Conservation (phyloP, 1,284 basidiomycete genomes). For the Papiliotrema laurentii region DNA sequence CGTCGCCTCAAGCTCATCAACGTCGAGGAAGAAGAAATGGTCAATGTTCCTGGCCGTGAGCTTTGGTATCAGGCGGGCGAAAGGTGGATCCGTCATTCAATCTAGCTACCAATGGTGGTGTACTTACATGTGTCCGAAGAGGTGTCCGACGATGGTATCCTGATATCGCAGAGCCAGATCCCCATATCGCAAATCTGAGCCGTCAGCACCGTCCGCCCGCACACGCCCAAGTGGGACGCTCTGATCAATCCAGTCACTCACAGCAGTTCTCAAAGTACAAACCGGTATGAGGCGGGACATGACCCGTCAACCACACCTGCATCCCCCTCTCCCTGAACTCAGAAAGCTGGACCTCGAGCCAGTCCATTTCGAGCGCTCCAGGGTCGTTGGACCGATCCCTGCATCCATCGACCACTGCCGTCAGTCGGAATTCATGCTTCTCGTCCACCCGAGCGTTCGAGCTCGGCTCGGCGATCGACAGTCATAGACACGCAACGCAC, state of each 20-base stretch:
- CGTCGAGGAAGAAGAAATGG: constrained; percentile 50
- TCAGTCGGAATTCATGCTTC: too few species aligned
- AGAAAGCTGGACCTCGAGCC: constrained; percentile 81
- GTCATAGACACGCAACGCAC: constrained; percentile 46
- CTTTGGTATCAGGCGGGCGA: too few species aligned
- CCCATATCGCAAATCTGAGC: constrained; percentile 70
- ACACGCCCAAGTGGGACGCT: too few species aligned
- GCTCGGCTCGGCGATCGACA: too few species aligned
- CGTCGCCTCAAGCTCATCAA: constrained; percentile 37
- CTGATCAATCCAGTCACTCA: too few species aligned
- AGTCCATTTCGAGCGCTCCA: constrained; percentile 79
- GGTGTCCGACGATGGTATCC: constrained; percentile 83
- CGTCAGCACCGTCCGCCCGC: constrained; percentile 15
- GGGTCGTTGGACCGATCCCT: constrained; percentile 60
- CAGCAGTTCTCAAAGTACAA: constrained; percentile 79
- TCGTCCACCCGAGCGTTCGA: too few species aligned
- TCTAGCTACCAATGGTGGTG: too few species aligned
- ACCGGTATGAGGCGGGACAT: constrained; percentile 63
- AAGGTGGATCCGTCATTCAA: too few species aligned
- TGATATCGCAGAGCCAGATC: constrained; percentile 79
- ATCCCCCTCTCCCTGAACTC: constrained; percentile 67
- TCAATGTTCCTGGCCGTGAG: constrained; percentile 45
- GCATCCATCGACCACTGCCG: constrained; percentile 57
- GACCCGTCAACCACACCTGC: constrained; percentile 61
- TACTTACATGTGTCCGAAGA: constrained; percentile 66